Evolutionary conservation across 352 stramenopile genomes (phyloP).

Genomic region (Phytophthora vignae): DNA sequence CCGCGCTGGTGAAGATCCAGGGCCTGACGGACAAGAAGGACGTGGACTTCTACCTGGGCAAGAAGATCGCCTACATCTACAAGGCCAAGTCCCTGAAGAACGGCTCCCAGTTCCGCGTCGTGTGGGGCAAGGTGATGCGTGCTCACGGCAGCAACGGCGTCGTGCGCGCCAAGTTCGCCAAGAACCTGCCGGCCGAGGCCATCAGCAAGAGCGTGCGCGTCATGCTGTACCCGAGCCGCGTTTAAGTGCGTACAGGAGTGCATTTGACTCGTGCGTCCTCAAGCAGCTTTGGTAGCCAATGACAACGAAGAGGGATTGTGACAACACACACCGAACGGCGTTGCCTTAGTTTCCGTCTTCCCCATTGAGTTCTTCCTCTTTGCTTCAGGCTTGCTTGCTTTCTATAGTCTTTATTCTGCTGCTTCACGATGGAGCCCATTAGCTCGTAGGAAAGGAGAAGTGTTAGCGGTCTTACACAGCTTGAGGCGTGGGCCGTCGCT

Average conservation of each 20-base stretch:
- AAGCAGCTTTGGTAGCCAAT: constrained; percentile 51
- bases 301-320: constrained; percentile 64
- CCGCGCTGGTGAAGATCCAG: constrained; percentile 99
- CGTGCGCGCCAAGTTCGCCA: constrained; percentile 98
- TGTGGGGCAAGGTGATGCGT: constrained; percentile 99
- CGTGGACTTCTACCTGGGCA: constrained; percentile 99
- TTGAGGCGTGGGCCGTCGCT: no score
- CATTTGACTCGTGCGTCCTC: constrained; percentile 33
- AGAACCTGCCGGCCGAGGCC: constrained; percentile 96
- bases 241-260: constrained; percentile 79
- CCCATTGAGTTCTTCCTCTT: constrained; percentile 12
- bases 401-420: neutral
- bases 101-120: constrained; percentile 98
- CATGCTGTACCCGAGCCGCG: constrained; percentile 99
- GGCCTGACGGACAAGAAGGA: constrained; percentile 98
- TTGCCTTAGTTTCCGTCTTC: constrained; percentile 13
- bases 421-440: neutral
- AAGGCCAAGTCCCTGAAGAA: constrained; percentile 96
- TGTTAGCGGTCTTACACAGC: neutral
- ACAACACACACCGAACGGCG: constrained; percentile 32
- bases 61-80: constrained; percentile 99
- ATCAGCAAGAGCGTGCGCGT: constrained; percentile 98
- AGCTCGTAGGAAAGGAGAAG: neutral
- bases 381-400: neutral
- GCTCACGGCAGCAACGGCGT: constrained; percentile 98